Base-by-base conservation (phyloP, 2,329 filamentous ascomycete species). In the Alternaria longipes region DNA sequence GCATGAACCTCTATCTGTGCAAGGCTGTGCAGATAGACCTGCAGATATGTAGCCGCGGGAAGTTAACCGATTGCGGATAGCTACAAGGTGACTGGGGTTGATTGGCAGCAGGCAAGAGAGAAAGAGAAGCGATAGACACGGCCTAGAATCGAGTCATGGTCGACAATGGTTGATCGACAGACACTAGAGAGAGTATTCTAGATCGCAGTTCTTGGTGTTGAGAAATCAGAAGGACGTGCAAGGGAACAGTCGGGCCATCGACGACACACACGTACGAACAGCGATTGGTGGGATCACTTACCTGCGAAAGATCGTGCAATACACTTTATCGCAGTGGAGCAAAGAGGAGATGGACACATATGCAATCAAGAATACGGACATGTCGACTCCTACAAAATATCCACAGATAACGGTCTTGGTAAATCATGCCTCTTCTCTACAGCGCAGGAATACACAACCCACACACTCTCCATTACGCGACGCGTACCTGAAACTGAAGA, bases 11-110 rank as follows among this genome's bases (percentile, higher is more conserved):
- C 49, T 41, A 54, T 62, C 12, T 45, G 62, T 52, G 45, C 55
- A 65, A 60, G 59, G 59, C 57, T 56, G 45, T 60, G 57, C 57
- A 55, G 56, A 38, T 38, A 56, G 32, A 55, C 34, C 26, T 54
- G 62, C 62, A 65, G 62, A 64, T 54, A 64, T 64, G 62, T 62
- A 62, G 50, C 56, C 60, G 62, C 62, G 62, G 62, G 59, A 65
- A 59, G 60, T 60, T 56, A 51, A 50, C 57, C 44, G 52, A 42
- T 60, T 60, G 40, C 34, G 52, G 57, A 42, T 56, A 50, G 53
- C 57, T 45, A 45, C 45, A 26, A 44, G 24, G 45, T 46, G 56
- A 56, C 51, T 51, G 51, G 32, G 40, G 38, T 56, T 56, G 52
- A 50, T 56, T 56, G 28, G 54, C 45, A 47, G 18, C 38, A 56